phyloP scores from a whole-genome alignment of 2,329 filamentous ascomycete genomes.

The Arthroderma uncinatum region DNA sequence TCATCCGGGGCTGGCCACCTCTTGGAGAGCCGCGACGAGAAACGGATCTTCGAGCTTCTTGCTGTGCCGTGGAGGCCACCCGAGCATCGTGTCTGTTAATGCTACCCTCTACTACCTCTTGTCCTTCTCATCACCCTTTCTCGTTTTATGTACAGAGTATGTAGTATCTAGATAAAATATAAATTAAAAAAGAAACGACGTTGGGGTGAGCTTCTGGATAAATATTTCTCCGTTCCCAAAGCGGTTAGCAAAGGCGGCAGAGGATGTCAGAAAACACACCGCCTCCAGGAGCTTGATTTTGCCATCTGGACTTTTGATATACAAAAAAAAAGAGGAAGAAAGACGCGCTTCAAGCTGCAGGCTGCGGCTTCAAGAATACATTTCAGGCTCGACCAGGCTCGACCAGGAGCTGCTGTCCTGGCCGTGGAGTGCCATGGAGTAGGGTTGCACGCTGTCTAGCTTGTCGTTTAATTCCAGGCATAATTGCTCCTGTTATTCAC shows the following conservation, averaged over 20 bases:
- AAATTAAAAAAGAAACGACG: not conserved
- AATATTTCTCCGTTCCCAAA: not conserved
- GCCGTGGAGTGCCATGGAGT: not conserved
- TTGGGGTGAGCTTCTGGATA: not conserved
- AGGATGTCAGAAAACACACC: conserved; percentile 2
- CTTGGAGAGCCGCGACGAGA: conserved; percentile 65
- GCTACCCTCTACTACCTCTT: not conserved
- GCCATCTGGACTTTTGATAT: not conserved
- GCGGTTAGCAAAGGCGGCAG: not conserved
- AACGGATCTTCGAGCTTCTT: conserved; percentile 66
- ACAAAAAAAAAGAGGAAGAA: not conserved
- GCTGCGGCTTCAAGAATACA: not conserved
- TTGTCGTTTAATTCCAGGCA: not conserved
- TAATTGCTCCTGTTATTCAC: not conserved
- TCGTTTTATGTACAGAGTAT: not conserved
- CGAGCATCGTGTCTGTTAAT: conserved; percentile 60
- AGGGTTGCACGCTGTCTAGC: not conserved
- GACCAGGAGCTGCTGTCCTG: not conserved
- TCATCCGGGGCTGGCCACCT: conserved; percentile 58
- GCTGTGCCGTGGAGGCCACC: conserved; percentile 78
- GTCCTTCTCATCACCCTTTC: not conserved
- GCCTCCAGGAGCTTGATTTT: conserved; percentile 5
- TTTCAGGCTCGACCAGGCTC: not conserved
- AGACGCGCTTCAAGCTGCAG: not conserved
- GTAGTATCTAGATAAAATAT: not conserved